A percentile compares a stretch with the other conserved stretches of the same genome.
Conservation (phyloP, 768 basidiomycete species). For the Tylopilus subfusipes region DNA sequence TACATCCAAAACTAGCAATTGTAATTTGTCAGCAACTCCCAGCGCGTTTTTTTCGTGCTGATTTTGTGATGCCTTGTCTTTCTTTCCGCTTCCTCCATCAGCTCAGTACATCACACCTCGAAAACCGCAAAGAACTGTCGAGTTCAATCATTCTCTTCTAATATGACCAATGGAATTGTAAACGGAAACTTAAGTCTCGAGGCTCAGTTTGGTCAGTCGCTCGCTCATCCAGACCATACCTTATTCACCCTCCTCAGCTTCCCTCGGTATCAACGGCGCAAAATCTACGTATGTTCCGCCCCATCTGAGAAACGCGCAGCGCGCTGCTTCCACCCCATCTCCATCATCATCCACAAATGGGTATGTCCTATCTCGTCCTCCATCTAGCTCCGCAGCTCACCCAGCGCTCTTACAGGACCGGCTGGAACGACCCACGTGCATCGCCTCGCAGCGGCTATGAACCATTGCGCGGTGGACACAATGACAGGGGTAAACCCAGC, state of each 20-base stretch:
- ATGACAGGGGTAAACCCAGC: constrained; percentile 34
- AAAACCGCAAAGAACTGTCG: constrained; percentile 21
- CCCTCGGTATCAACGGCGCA: constrained; percentile 65
- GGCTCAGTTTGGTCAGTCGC: constrained; percentile 61
- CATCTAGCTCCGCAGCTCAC: constrained; percentile 16
- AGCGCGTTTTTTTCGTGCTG: constrained; percentile 24
- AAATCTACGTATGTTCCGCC: constrained; percentile 88
- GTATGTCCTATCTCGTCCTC: constrained; percentile 37
- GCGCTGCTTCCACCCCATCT: constrained; percentile 62
- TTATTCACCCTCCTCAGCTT: constrained; percentile 41
- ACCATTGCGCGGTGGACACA: constrained; percentile 41
- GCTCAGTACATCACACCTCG: constrained; percentile 28
- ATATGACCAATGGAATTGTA: constrained; percentile 94
- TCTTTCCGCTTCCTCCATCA: constrained; percentile 27
- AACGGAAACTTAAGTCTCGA: constrained; percentile 71
- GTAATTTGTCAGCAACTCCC: constrained; percentile 28
- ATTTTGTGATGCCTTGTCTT: constrained; percentile 12
- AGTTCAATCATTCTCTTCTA: constrained; percentile 38
- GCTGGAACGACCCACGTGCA: constrained; percentile 73
- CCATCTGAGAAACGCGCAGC: constrained; percentile 82
- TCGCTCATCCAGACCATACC: neutral
- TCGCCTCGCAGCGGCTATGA: constrained; percentile 54
- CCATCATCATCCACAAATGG: constrained; percentile 41
- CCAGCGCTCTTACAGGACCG: constrained; percentile 44
- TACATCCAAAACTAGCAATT: neutral